phyloP scores from a whole-genome alignment of 192 early-diverging fungal species.

The Coemansia sp. region DNA sequence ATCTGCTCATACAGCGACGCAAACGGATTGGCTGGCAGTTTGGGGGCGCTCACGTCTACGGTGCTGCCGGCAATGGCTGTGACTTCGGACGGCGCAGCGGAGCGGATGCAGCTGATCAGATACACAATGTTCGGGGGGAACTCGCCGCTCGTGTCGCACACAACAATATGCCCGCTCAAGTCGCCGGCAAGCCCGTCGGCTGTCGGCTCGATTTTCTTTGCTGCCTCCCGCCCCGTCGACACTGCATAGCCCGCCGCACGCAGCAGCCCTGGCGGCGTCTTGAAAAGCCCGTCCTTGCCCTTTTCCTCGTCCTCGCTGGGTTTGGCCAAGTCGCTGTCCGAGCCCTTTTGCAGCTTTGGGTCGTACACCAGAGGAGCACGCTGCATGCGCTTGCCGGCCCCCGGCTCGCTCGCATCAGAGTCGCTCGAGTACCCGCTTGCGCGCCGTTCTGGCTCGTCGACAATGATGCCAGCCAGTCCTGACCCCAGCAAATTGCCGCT shows the following conservation, averaged over 20 bases:
- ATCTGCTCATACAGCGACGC: constrained; percentile 53
- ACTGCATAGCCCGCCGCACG: neutral
- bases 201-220: constrained; percentile 2
- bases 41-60: neutral
- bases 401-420: constrained; percentile 8
- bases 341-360: constrained; percentile 24
- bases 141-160: constrained; percentile 58
- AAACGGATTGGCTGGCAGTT: constrained; percentile 19
- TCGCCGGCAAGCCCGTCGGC: constrained; percentile 37
- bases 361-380: constrained; percentile 49
- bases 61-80: constrained; percentile 19
- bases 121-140: constrained; percentile 69
- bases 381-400: constrained; percentile 15
- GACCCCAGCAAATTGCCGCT: constrained; percentile 20
- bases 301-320: neutral
- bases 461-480: constrained; percentile 39
- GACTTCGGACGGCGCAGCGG: constrained; percentile 51
- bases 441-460: constrained; percentile 11
- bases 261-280: neutral
- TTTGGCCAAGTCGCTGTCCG: constrained; percentile 16
- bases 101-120: constrained; percentile 66
- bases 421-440: constrained; percentile 14
- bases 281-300: neutral
- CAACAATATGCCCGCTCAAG: constrained; percentile 60
- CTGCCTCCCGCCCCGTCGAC: neutral